These are phyloP conservation scores for Amniculicola lignicola DNA, from an alignment of 495 filamentous ascomycete species.

Conservation along the genomic window DNA sequence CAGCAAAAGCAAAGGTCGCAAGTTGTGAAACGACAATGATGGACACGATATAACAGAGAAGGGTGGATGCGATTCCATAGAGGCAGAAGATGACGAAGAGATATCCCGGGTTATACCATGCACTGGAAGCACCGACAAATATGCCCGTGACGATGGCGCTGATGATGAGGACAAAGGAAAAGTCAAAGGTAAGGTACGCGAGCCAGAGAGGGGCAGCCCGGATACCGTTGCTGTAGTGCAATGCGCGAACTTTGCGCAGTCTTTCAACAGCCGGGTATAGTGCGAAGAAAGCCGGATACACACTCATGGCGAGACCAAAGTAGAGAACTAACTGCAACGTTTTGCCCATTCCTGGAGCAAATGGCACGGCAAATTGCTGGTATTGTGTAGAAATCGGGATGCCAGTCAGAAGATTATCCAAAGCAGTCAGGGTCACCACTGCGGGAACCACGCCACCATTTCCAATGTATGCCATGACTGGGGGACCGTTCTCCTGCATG, in stretches of 20 bases:
- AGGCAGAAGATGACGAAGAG: conserved; percentile 72
- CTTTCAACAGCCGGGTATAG: conserved; percentile 82
- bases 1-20: conserved; percentile 70
- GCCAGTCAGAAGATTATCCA: conserved; percentile 63
- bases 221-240: conserved; percentile 70
- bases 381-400: conserved; percentile 65
- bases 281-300: conserved; percentile 79
- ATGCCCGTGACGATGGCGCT: conserved; percentile 64
- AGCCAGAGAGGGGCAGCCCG: conserved; percentile 67
- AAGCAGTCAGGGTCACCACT: conserved; percentile 67
- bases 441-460: conserved; percentile 52
- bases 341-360: conserved; percentile 59
- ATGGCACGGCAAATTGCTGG: conserved; percentile 67
- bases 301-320: conserved; percentile 69
- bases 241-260: conserved; percentile 67
- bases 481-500: conserved; percentile 54
- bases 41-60: conserved; percentile 71
- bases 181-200: conserved; percentile 78
- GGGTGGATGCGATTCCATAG: conserved; percentile 69
- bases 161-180: conserved; percentile 61
- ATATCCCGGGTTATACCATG: conserved; percentile 74
- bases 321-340: conserved; percentile 78
- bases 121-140: conserved; percentile 55
- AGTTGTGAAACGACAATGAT: conserved; percentile 67
- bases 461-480: conserved; percentile 62